Base-by-base conservation (phyloP, 768 basidiomycete genomes). In the Lactarius tabidus region DNA sequence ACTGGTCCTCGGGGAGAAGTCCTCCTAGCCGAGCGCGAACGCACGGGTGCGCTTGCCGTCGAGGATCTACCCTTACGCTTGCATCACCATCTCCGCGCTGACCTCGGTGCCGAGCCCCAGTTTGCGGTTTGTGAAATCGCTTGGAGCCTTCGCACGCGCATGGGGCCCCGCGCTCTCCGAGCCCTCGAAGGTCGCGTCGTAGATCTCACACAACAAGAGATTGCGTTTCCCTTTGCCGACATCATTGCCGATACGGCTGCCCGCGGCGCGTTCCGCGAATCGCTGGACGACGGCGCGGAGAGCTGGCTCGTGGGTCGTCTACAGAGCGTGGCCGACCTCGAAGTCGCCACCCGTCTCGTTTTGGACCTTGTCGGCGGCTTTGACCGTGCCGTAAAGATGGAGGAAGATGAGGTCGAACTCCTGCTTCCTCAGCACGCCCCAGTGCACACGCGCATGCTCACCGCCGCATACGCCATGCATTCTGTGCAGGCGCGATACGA, bases 401-500 rank as follows among this genome's bases (percentile, higher is more conserved):
- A 94, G 74, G 87, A 88, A 69, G 87, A 89, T 35, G 90, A 91
- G 69, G 80, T 82, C 20, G 85, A 85, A 55, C 68, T 79, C 18
- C 79, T 84, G 38, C 73, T 79, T 36, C 84, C 84, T 31, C 79
- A 82, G 59, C 78, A 82, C 39, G 77, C 78, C 45, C 86, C 87
- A 18, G 81, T 85, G 60, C 89, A 87, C 87, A 79, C 78, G 57
- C 81, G 79, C 61, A 84, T 84, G 35, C 77, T 90, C 36, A 83
- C 84, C 36, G 80, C 88, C 29, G 78, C 82, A 35, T 94, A 91
- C 72, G 78, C 83, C 39, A 78, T 80, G 18, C 82, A 81, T 58
- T 82, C 89, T 5, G 78, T 90, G 54, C 80, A 85, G 67, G 90
- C 88, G 15, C 82, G 92, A 73, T 91, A 93, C 73, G 89, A 91